Evolutionary conservation across 2,329 filamentous ascomycete genomes (phyloP).

Genomic region (Pezicula neosporulosa): DNA sequence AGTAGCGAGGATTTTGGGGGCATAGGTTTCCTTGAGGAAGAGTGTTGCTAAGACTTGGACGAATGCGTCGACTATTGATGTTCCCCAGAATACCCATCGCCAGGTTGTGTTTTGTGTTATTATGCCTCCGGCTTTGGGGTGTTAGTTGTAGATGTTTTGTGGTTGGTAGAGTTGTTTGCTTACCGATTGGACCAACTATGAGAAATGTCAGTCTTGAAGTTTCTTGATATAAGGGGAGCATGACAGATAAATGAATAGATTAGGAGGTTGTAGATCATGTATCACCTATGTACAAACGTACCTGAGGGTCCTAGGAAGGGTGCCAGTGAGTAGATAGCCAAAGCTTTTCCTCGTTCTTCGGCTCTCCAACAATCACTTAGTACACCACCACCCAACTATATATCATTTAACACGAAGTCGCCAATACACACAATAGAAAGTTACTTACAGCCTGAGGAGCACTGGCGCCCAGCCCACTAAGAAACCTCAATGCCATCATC

Average conservation of each 20-base stretch:
- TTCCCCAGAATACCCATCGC: conserved; percentile 11
- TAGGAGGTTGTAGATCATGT: neutral
- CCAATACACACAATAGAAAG: neutral
- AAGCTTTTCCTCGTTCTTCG: conserved; percentile 57
- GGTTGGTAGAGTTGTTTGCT: neutral
- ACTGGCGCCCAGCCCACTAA: conserved; percentile 55
- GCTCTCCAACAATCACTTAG: conserved; percentile 54
- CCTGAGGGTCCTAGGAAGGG: conserved; percentile 58
- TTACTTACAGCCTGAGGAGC: conserved; percentile 42
- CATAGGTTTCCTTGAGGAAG: conserved; percentile 55
- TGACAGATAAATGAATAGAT: neutral
- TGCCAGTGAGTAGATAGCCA: conserved; percentile 57
- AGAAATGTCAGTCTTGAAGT: too few relatives aligned
- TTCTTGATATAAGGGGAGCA: neutral
- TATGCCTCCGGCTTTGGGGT: conserved; percentile 30
- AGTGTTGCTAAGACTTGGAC: conserved; percentile 45
- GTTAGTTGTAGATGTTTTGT: neutral
- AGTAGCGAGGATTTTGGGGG: conserved; percentile 49
- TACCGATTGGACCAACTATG: conserved; percentile 27
- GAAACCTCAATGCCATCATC: conserved; percentile 55
- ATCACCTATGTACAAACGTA: neutral
- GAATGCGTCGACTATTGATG: conserved; percentile 45
- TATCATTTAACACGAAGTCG: neutral
- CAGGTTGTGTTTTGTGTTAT: conserved; percentile 31
- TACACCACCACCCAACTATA: conserved; percentile 36